Evolutionary conservation across 257 asterid species (phyloP), one percentile per base, ranked within the genome.

Genomic region (Solanum phureja): DNA sequence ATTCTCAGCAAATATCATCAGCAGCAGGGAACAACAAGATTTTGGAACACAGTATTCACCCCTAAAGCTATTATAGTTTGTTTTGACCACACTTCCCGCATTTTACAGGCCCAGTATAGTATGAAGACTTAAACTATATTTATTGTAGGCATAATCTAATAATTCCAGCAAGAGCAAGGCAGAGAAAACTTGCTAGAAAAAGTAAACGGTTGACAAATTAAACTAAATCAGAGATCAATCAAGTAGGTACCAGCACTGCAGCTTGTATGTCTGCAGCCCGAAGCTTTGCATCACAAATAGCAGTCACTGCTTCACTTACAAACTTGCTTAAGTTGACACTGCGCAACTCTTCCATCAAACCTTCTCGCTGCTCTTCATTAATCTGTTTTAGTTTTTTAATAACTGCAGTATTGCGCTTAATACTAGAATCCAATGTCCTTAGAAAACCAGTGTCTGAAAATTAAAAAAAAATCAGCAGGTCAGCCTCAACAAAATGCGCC

Each of bases 371-470:
- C 92, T 97, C 99, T 73, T 97, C 99, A 92, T 94, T 97, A 87
- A 97, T 97, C 92, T 94, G 99, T 92, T 96, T 97, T 85, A 97
- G 92, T 88, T 97, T 97, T 92, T 97, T 97, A 86, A 95, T 97
- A 83, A 97, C 98, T 88, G 99, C 97, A 33, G 99, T 97, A 91
- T 97, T 97, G 89, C 99, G 98, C 90, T 91, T 97, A 89, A 97
- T 96, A 93, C 99, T 97, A 89, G 99, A 96, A 91, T 97, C 99
- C 94, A 97, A 68, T 37, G 99, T 97, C 94, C 99, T 93, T 69
- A 97, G 97, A 87, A 97, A 97, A 52, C 97, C 95, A 3, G 96
- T 52, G 89, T 97, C 99, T 97, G 95, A 77, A 92, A 91, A 42
- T 24, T 2, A 0, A 18, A 56, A 83, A 86, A 21, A 87, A 89